Evolutionary conservation across 768 basidiomycete genomes (phyloP), one percentile per base, ranked within the genome.

Genomic region (Hypholoma sublateritium): DNA sequence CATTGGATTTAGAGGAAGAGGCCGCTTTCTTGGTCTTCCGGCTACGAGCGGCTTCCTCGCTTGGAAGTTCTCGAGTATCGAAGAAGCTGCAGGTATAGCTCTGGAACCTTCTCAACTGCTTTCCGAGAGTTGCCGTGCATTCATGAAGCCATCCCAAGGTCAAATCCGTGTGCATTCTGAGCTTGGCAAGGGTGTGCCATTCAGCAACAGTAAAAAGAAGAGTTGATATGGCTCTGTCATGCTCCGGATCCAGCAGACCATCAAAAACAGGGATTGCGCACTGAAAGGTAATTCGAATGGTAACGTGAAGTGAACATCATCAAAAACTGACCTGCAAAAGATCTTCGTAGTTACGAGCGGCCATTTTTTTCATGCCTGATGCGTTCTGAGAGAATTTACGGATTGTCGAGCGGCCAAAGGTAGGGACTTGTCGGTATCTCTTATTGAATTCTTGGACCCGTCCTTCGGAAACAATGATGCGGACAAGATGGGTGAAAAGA

Each of bases 201-300:
- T 28, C 25, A 28, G 25, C 25, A 28, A 28, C 7, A 7, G 25
- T 28, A 28, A 28, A 28, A 28, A 28, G 25, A 28, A 28, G 25
- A 28, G 25, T 4, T 7, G 7, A 28, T 28, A 28, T 28, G 7
- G 25, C 25, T 28, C 7, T 28, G 25, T 28, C 25, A 28, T 28
- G 25, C 25, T 28, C 25, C 7, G 25, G 25, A 7, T 3, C 3
- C 3, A 28, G 25, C 25, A 28, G 25, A 28, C 67, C 70, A 8
- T 76, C 70, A 17, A 73, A 72, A 0, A 60, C 69, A 0, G 76
- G 76, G 2, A 77, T 69, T 1, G 69, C 54, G 49, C 71, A 72
- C 65, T 69, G 43, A 28, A 42, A 24, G n/a, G 4, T 16, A 11
- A 22, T 53, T 24, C 4, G 39, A 42, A 7, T 7, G n/a, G n/a